Percentiles rank a stretch among this genome's conserved stretches.
phyloP scores from a whole-genome alignment of 2,329 filamentous ascomycete species.

The Fusarium sp. region DNA sequence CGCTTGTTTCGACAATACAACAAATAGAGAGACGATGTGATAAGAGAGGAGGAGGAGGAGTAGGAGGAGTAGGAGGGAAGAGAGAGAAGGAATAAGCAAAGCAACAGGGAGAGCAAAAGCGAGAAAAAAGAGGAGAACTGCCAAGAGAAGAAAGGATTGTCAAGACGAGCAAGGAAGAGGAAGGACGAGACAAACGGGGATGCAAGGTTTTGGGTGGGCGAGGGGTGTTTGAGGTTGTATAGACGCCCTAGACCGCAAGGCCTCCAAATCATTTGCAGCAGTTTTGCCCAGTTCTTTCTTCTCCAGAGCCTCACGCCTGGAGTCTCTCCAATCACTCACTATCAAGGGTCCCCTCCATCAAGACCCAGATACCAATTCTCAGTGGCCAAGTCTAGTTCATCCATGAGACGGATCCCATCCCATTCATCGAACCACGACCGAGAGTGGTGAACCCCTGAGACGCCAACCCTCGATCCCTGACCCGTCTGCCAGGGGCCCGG shows the following conservation, averaged over 20 bases:
- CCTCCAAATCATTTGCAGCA: constrained; percentile 1
- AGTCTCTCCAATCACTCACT: constrained; percentile 20
- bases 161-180: constrained; percentile 6
- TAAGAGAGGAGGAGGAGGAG: constrained; percentile 32
- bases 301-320: constrained; percentile 34
- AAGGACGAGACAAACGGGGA: constrained; percentile 11
- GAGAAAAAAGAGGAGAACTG: constrained; percentile 40
- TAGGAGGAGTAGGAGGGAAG: constrained; percentile 16
- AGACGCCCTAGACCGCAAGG: constrained; percentile 27
- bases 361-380: constrained; percentile 2
- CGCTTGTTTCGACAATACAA: constrained; percentile 39
- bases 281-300: too few relatives aligned
- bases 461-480: constrained; percentile 27
- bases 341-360: constrained; percentile 12
- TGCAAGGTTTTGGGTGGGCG: constrained; percentile 35
- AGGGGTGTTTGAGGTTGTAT: constrained; percentile 30
- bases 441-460: constrained; percentile 42
- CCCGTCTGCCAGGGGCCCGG: constrained; percentile 30
- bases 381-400: constrained; percentile 27
- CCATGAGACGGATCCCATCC: constrained; percentile 21
- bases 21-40: constrained; percentile 39
- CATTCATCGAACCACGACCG: constrained; percentile 36
- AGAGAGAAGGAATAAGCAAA: constrained; percentile 24
- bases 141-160: constrained; percentile 41
- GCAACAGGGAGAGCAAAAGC: constrained; percentile 26